Base-by-base conservation (phyloP, 2,329 filamentous ascomycete genomes). In the Phymatotrichopsis omnivora region DNA sequence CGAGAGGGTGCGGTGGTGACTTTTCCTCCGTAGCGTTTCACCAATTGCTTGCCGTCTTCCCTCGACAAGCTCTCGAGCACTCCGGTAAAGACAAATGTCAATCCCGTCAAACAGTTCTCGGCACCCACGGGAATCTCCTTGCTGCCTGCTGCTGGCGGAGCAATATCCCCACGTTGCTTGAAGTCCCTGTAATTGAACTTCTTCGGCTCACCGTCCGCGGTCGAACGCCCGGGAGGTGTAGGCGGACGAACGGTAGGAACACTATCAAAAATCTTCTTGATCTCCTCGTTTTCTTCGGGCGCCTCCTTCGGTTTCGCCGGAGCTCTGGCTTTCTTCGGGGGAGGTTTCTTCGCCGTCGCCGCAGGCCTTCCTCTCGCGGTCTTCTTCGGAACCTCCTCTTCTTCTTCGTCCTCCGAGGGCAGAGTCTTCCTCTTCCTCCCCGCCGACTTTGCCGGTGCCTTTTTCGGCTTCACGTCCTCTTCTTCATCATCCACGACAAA, bases 51-150 rank as follows among this genome's bases (percentile, higher is more conserved):
- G 1, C 77, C 89, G 57, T 94, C 86, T 5, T 93, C 86, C 50
- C 91, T 78, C 33, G 82, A 79, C 45, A 96, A 74, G 0, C 75
- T 79, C 50, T 83, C 75, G 29, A 96, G 69, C 19, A 95, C 72
- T 19, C 91, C 91, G 0, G 93, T 98, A 59, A 98, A 98, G 22
- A 98, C 91, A 60, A 98, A 98, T 0, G 78, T 82, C 44, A 96
- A 70, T 0, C 93, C 91, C 43, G 80, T 79, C 45, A 98, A 73
- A 61, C 91, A 98, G 57, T 95, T 93, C 8, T 91, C 84, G 41
- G 79, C 78, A 6, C 91, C 91, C 16, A 76, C 73, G 0, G 91
- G 91, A 38, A 95, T 67, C 12, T 93, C 85, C 23, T 70, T 76
- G 7, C 72, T 67, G 8, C 76, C 78, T 17, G 74, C 69, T 37